Evolutionary conservation across 257 asterid species (phyloP).

Genomic region (Gardenia jasminoides): DNA sequence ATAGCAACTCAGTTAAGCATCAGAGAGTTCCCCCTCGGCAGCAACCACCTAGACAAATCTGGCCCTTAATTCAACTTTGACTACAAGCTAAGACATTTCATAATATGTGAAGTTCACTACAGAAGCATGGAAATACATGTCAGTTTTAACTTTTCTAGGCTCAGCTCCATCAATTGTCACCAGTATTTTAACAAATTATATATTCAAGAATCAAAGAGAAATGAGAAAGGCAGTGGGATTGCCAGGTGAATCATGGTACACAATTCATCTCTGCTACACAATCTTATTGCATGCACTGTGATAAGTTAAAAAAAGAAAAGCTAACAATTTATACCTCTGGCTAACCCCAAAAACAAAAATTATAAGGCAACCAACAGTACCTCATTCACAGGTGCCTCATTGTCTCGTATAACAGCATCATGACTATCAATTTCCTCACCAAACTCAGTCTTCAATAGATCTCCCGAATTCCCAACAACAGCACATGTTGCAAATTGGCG

Average conservation of each 20-base stretch:
- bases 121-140: background rate
- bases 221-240: background rate
- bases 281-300: background rate
- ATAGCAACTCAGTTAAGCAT: background rate
- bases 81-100: background rate
- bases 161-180: background rate
- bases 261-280: background rate
- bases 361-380: slow-evolving; percentile 26
- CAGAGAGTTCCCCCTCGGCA: background rate
- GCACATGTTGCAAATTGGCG: slow-evolving; percentile 92
- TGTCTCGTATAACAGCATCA: slow-evolving; percentile 95
- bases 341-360: background rate
- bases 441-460: slow-evolving; percentile 88
- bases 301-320: too few species aligned
- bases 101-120: background rate
- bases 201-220: background rate
- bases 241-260: background rate
- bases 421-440: slow-evolving; percentile 94
- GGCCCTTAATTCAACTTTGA: background rate
- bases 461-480: slow-evolving; percentile 98
- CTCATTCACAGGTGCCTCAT: slow-evolving; percentile 96
- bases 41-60: too few species aligned
- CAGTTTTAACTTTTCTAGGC: background rate
- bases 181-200: background rate
- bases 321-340: background rate